phyloP scores from a whole-genome alignment of 108 stramenopile genomes.

The Seminavis robusta region DNA sequence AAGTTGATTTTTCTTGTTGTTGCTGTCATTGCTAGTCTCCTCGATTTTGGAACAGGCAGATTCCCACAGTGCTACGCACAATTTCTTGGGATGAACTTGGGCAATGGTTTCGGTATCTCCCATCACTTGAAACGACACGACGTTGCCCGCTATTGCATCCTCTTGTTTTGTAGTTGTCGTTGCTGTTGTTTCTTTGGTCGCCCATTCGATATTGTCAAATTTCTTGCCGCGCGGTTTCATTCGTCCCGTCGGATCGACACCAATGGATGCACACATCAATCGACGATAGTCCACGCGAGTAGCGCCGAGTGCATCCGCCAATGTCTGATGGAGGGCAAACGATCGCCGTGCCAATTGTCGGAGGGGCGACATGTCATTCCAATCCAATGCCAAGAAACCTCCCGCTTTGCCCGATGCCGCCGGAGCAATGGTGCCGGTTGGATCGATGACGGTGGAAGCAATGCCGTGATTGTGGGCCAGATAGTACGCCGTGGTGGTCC shows the following conservation, averaged over 20 bases:
- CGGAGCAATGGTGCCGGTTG: conserved; percentile 47
- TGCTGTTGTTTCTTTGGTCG: too few species aligned
- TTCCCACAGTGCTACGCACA: conserved; percentile 43
- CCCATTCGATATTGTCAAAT: conserved; percentile 50
- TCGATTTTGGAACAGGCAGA: conserved; percentile 9
- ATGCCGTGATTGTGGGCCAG: conserved; percentile 44
- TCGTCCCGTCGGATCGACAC: conserved; percentile 7
- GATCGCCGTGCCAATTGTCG: conserved; percentile 42
- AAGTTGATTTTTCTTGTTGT: conserved; percentile 10
- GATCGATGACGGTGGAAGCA: conserved; percentile 51
- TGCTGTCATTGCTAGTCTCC: not conserved
- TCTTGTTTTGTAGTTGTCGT: conserved; percentile 6
- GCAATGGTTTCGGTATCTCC: conserved; percentile 62
- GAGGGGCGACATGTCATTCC: conserved; percentile 49
- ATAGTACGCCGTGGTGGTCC: conserved; percentile 58
- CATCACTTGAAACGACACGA: conserved; percentile 22
- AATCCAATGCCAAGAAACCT: conserved; percentile 79
- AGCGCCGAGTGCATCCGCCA: conserved; percentile 53
- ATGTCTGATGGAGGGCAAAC: conserved; percentile 65
- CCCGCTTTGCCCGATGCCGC: conserved; percentile 80
- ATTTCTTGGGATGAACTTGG: conserved; percentile 68
- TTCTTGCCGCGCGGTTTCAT: conserved; percentile 35
- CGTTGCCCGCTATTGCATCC: conserved; percentile 3
- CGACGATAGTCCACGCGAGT: conserved; percentile 47
- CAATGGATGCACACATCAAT: conserved; percentile 50